Evolutionary conservation across 2,329 filamentous ascomycete genomes (phyloP).

Genomic region (Pezicula radicicola): DNA sequence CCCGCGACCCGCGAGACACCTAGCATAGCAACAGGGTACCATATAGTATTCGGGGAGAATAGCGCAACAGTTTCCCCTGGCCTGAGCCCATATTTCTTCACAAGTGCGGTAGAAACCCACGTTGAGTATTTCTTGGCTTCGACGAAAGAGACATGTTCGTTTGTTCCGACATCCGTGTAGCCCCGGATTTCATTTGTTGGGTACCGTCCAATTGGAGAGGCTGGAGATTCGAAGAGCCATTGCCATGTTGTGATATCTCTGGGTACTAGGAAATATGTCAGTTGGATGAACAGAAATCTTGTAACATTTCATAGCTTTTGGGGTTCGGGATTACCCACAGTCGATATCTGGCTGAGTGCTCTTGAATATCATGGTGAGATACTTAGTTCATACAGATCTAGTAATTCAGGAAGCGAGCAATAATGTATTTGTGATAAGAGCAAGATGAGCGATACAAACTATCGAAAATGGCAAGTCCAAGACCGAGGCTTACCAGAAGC

Average conservation of each 20-base stretch:
- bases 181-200: slow-evolving; percentile 9
- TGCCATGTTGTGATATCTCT: slow-evolving; percentile 54
- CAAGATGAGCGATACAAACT: too few species aligned
- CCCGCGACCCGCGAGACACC: slow-evolving; percentile 49
- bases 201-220: slow-evolving; percentile 39
- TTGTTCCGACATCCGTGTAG: slow-evolving; percentile 56
- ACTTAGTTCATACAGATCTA: not conserved
- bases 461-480: too few species aligned
- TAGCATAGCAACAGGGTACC: slow-evolving; percentile 64
- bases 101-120: slow-evolving; percentile 57
- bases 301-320: not conserved
- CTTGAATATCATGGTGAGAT: slow-evolving; percentile 20
- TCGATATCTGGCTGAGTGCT: slow-evolving; percentile 22
- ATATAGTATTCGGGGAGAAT: slow-evolving; percentile 63
- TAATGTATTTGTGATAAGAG: too few species aligned
- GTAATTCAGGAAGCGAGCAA: not conserved
- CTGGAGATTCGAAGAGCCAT: slow-evolving; percentile 56
- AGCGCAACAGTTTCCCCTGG: slow-evolving; percentile 55
- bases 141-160: slow-evolving; percentile 54
- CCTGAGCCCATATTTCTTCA: slow-evolving; percentile 50
- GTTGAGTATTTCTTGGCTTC: slow-evolving; percentile 55
- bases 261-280: slow-evolving; percentile 39
- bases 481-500: not conserved
- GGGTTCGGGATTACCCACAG: slow-evolving; percentile 6
- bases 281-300: not conserved